Percentiles rank a stretch among this genome's conserved stretches.
Evolutionary conservation across 768 basidiomycete genomes (phyloP).

Genomic region (Lyophyllum atratum): DNA sequence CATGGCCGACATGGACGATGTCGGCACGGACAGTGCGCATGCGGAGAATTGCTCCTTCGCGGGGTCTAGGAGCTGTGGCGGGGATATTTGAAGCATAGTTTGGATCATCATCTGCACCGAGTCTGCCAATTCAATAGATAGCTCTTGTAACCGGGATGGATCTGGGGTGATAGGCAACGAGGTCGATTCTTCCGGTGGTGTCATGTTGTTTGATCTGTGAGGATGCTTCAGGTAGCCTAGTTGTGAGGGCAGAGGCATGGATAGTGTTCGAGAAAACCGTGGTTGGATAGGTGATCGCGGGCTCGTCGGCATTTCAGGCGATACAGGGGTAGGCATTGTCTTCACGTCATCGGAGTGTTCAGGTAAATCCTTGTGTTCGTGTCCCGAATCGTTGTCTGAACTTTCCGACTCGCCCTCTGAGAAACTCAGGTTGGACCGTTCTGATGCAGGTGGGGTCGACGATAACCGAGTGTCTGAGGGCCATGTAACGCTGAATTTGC

Average conservation of each 20-base stretch:
- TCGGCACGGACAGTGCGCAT: conserved; percentile 85
- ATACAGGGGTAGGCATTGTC: conserved; percentile 14
- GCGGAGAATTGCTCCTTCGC: conserved; percentile 92
- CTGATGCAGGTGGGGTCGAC: conserved; percentile 38
- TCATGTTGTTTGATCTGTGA: conserved; percentile 32
- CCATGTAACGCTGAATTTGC: conserved; percentile 64
- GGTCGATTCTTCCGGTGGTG: conserved; percentile 5
- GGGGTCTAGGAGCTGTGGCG: conserved; percentile 88
- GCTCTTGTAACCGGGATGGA: conserved; percentile 53
- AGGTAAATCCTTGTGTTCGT: conserved; percentile 12
- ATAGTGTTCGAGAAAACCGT: conserved; percentile 74
- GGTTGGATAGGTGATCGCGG: conserved; percentile 36
- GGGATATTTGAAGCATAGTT: conserved; percentile 87
- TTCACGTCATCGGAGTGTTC: conserved; percentile 20
- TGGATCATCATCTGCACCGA: conserved; percentile 89
- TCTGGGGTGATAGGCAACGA: conserved; percentile 21
- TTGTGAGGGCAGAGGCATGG: conserved; percentile 79
- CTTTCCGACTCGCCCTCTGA: conserved; percentile 50
- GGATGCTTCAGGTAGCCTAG: conserved; percentile 79
- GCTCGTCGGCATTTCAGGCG: conserved; percentile 7
- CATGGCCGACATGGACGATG: conserved; percentile 84
- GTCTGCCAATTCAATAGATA: conserved; percentile 89
- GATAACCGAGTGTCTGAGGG: conserved; percentile 45
- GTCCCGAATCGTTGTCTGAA: conserved; percentile 44
- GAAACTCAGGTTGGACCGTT: conserved; percentile 45